Conservation (phyloP, 768 basidiomycete genomes). For the Mrakia gelida region DNA sequence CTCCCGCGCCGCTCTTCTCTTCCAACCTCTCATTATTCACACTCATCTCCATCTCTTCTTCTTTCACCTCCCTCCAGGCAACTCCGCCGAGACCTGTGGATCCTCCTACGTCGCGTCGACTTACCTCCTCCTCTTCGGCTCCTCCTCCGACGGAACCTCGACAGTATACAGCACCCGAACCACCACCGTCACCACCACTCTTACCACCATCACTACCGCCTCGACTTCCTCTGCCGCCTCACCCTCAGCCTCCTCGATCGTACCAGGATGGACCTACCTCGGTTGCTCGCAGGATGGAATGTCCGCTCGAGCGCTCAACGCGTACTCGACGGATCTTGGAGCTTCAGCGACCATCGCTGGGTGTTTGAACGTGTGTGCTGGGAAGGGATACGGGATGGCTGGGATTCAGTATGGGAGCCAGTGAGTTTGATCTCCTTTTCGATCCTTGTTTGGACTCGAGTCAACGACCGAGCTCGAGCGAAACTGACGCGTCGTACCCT, state of each 20-base stretch:
- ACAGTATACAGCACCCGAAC: neutral
- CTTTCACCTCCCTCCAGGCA: neutral
- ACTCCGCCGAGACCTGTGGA: neutral
- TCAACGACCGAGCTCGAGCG: too few relatives aligned
- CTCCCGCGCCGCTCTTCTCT: too few relatives aligned
- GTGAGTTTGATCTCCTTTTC: neutral
- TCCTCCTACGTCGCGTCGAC: neutral
- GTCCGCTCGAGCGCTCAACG: neutral
- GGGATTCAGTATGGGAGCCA: slow-evolving; percentile 7
- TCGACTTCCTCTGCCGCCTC: neutral
- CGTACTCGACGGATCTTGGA: neutral
- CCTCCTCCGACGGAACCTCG: neutral
- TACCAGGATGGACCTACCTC: neutral
- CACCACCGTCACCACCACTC: neutral
- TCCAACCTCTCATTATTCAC: too few relatives aligned
- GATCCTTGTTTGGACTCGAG: neutral
- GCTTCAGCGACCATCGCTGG: slow-evolving; percentile 1
- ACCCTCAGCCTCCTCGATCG: neutral
- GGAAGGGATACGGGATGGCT: slow-evolving; percentile 7
- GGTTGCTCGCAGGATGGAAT: slow-evolving; percentile 8
- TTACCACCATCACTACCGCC: neutral
- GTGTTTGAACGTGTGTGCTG: neutral
- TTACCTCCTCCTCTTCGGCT: neutral
- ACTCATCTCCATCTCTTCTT: too few relatives aligned
- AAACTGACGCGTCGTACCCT: too few relatives aligned